These are phyloP conservation scores for Colletotrichum tropicicola DNA, from an alignment of 2,329 filamentous ascomycete genomes.

Conservation along the genomic window DNA sequence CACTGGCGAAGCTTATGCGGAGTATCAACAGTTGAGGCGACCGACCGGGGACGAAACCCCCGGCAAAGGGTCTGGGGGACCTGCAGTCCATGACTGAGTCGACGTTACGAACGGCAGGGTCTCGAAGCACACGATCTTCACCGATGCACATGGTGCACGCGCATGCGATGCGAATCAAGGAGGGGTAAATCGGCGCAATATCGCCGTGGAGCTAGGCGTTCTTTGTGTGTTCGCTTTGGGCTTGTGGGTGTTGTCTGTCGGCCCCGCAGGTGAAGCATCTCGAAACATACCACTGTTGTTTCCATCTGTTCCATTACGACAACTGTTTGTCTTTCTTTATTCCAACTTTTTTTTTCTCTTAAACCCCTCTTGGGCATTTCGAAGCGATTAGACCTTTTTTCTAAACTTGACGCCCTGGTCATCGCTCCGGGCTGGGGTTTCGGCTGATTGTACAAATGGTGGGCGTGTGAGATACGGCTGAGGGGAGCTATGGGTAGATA, in stretches of 20 bases:
- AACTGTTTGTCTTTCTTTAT: background rate
- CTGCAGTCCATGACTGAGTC: background rate
- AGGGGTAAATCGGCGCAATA: background rate
- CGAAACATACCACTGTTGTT: slow-evolving; percentile 13
- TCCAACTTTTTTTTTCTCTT: background rate
- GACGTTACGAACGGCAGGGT: background rate
- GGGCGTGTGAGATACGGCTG: background rate
- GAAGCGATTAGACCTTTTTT: slow-evolving; percentile 10
- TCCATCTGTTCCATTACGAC: slow-evolving; percentile 14
- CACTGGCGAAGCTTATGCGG: too few relatives aligned
- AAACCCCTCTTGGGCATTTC: background rate
- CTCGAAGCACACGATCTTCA: background rate
- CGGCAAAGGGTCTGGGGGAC: background rate
- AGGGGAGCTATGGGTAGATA: background rate
- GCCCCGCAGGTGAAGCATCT: slow-evolving; percentile 1
- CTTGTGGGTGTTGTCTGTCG: background rate
- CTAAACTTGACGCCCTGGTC: background rate
- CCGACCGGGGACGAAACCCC: background rate
- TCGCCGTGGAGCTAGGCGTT: slow-evolving; percentile 18
- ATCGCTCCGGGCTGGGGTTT: background rate
- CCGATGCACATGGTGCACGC: background rate
- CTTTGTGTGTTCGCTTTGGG: background rate
- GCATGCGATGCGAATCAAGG: background rate
- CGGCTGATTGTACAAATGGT: slow-evolving; percentile 10
- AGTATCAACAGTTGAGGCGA: background rate